Base-by-base conservation (phyloP, 768 basidiomycete genomes). In the Ramaria rubella region DNA sequence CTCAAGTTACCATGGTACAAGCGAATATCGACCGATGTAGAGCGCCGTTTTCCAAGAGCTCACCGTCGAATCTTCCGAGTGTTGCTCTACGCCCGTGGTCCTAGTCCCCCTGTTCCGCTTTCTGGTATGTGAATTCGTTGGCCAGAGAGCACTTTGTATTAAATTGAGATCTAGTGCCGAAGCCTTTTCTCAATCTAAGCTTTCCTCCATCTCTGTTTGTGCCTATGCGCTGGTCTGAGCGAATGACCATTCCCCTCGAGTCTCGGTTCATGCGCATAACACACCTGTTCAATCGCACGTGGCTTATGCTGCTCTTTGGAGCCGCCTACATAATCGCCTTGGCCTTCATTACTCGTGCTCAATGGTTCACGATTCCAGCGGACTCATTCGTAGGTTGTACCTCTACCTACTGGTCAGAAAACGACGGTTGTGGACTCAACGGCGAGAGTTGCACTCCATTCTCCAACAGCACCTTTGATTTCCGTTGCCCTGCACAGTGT, bases 401-500 rank as follows among this genome's bases (percentile, higher is more conserved):
- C 6, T 76, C 83, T 6, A 78, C 83, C 2, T 89, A 82, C 65
- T 92, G 88, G 87, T 60, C 73, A 2, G 72, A 78, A 23, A 80
- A 88, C 60, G 81, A 82, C 62, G 79, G 78, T 11, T 93, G 90
- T 61, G 90, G 90, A 21, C 71, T 91, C 29, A 70, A 92, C 60
- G 91, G 90, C 1, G 62, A 69, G 38, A 58, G 67, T 2, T 94
- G 90, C 67, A 73, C 70, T 14, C 87, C 88, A 0, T 87, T 88
- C 65, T 71, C 75, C 48, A 75, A 81, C 58, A 67, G 76, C 4
- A 75, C 78, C 7, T 81, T 86, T 64, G 79, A 87, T 59, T 88
- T 94, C 64, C 81, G 91, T 14, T 94, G 90, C 67, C 90, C 89
- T 4, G 85, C 88, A 4, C 81, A 81, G 52, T 88, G 88, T 62